Percentiles rank a stretch among this genome's conserved stretches.
These are phyloP conservation scores for Pythium biforme DNA, from an alignment of 352 stramenopile species.

Conservation along the genomic window DNA sequence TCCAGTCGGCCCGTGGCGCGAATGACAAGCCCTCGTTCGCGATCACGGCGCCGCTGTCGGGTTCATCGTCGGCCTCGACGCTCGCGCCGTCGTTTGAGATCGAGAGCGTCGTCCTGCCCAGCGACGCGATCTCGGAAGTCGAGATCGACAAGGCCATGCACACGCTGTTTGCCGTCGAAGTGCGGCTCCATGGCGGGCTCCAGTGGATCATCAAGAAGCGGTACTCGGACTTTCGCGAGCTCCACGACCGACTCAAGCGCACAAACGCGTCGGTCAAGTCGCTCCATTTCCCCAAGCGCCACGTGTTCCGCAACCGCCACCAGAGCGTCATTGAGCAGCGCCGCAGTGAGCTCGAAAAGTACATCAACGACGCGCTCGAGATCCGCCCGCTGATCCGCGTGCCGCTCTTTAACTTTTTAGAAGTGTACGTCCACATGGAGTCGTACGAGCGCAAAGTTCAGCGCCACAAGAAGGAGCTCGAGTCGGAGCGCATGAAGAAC, in stretches of 20 bases:
- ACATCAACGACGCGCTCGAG: constrained; percentile 85
- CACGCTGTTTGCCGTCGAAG: constrained; percentile 80
- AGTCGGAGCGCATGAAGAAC: constrained; percentile 88
- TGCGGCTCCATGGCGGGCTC: constrained; percentile 73
- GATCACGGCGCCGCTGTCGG: constrained; percentile 30
- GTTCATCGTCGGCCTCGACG: constrained; percentile 14
- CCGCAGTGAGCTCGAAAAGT: constrained; percentile 82
- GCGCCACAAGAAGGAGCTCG: constrained; percentile 84
- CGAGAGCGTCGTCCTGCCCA: constrained; percentile 71
- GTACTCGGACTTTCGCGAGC: constrained; percentile 87
- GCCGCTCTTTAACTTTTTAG: constrained; percentile 87
- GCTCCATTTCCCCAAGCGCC: constrained; percentile 83
- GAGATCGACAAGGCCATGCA: constrained; percentile 84
- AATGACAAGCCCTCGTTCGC: constrained; percentile 40
- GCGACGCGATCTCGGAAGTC: constrained; percentile 63
- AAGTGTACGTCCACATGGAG: constrained; percentile 87
- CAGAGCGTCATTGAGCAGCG: constrained; percentile 86
- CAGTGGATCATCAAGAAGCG: constrained; percentile 89
- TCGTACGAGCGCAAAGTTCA: constrained; percentile 84
- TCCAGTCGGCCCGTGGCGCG: constrained; percentile 37
- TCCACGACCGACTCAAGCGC: constrained; percentile 81
- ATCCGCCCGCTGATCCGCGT: constrained; percentile 79
- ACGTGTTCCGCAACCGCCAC: constrained; percentile 83
- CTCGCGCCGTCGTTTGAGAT: constrained; percentile 76
- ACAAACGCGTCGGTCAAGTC: constrained; percentile 77